These are phyloP conservation scores for Canavalia ensiformis DNA, from an alignment of 306 rosid genomes.

Conservation along the genomic window DNA sequence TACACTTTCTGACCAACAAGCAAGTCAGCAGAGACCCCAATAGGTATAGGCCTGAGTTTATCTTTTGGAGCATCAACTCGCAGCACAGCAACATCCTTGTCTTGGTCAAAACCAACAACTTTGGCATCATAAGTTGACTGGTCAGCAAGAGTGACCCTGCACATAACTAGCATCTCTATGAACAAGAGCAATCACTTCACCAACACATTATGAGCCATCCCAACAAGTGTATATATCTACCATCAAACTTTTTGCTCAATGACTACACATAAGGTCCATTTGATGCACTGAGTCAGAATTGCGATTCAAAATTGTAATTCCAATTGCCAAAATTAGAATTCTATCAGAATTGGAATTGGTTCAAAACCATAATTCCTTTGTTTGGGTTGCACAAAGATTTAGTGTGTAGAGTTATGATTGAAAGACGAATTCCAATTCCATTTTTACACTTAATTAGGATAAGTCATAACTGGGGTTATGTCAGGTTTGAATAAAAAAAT, in stretches of 20 bases:
- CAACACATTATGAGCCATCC: constrained; percentile 39
- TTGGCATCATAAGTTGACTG: constrained; percentile 87
- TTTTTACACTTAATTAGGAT: too few species aligned
- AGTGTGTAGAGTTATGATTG: too few species aligned
- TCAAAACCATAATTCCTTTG: too few species aligned
- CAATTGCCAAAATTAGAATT: too few species aligned
- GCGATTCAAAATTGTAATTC: too few species aligned
- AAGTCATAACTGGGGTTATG: too few species aligned
- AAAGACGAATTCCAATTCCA: too few species aligned
- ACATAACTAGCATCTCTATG: constrained; percentile 61
- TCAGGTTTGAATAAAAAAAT: too few species aligned
- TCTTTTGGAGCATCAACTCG: constrained; percentile 88
- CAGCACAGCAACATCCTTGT: constrained; percentile 96
- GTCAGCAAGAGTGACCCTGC: constrained; percentile 97
- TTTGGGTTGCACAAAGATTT: too few species aligned
- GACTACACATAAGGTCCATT: not conserved
- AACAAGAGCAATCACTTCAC: constrained; percentile 45
- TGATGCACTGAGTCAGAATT: too few species aligned
- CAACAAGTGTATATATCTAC: constrained; percentile 19
- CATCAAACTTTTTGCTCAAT: not conserved
- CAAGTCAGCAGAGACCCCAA: constrained; percentile 91
- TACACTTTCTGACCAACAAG: constrained; percentile 98
- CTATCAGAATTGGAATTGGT: too few species aligned
- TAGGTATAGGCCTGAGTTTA: constrained; percentile 86
- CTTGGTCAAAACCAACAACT: constrained; percentile 99